phyloP scores from a whole-genome alignment of 2,329 filamentous ascomycete species.

The Cladosporium cucumerinum region DNA sequence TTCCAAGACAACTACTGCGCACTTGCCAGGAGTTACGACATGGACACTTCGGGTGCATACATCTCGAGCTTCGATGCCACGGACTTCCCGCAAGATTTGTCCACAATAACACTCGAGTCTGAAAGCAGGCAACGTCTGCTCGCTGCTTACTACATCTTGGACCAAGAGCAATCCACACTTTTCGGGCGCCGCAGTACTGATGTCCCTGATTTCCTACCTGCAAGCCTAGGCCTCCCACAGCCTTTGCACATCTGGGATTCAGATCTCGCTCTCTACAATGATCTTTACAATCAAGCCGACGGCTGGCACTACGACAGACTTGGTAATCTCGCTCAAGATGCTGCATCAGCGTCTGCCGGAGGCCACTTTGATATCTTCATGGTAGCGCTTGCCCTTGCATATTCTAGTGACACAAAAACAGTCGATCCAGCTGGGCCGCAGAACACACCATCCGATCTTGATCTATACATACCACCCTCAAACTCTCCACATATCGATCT shows the following conservation, averaged over 20 bases:
- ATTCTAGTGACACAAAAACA: neutral
- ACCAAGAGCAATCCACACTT: slow-evolving; percentile 37
- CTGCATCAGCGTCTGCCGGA: neutral
- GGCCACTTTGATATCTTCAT: neutral
- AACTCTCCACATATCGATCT: neutral
- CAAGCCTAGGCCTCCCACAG: slow-evolving; percentile 39
- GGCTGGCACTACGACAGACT: neutral
- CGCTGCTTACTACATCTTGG: slow-evolving; percentile 42
- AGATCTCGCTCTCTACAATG: neutral
- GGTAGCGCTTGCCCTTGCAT: neutral
- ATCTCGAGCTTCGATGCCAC: slow-evolving; percentile 20
- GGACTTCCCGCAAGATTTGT: neutral
- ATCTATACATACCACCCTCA: neutral
- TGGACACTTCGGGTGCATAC: slow-evolving; percentile 28
- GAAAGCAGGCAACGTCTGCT: slow-evolving; percentile 30
- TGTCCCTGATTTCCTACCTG: slow-evolving; percentile 19
- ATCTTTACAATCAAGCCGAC: neutral
- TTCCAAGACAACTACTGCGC: slow-evolving; percentile 39
- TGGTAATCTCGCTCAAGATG: neutral
- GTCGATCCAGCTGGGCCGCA: neutral
- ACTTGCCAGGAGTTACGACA: neutral
- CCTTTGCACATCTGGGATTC: slow-evolving; percentile 38
- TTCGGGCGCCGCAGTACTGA: slow-evolving; percentile 24
- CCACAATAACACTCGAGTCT: neutral
- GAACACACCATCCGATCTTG: neutral